Evolutionary conservation across 257 asterid species (phyloP), one percentile per base, ranked within the genome.

Genomic region (Solanum gandarillasii): DNA sequence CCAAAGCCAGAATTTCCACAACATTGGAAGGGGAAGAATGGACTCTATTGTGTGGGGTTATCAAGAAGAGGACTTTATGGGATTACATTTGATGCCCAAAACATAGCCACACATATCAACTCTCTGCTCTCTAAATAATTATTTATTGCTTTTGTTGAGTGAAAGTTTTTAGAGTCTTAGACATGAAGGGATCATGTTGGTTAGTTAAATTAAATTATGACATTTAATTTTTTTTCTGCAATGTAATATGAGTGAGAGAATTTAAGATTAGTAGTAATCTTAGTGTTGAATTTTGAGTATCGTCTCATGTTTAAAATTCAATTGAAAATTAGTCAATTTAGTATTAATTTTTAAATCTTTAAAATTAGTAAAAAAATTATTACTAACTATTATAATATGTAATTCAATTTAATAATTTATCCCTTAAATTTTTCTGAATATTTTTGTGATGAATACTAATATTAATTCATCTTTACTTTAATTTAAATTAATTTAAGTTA

Each of bases 1-100:
- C 86, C 98, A 18, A 92, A 91, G 88, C 88, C 36, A 21, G 52
- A 13, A 52, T 90, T 20, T 68, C 98, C 98, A 2, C 85, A 91
- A 65, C 92, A 93, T 11, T 96, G 98, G 98, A 96, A 96, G 90
- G 98, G 99, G 7, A 41, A 89, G 48, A 95, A 94, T 87, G 98
- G 98, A 84, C 85, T 95, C 3, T 96, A 94, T 9, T 95, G 95
- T 38, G 92, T 71, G 83, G 98, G 98, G 60, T 87, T 96, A 89
- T 90, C 95, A 68, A 89, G 93, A 55, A 90, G 68, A 83, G 98
- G 98, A 87, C 85, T 95, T 32, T 87, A 85, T 58, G 99, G 98
- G 83, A 91, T 95, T 83, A 90, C 94, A 23, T 11, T 86, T 31
- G 98, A 96, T 87, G 96, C 98, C 39, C 88, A 93, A 65, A 92